Percentiles rank a stretch among this genome's conserved stretches.
Evolutionary conservation across 2,329 filamentous ascomycete genomes (phyloP).

Genomic region (Aschersonia sp.): DNA sequence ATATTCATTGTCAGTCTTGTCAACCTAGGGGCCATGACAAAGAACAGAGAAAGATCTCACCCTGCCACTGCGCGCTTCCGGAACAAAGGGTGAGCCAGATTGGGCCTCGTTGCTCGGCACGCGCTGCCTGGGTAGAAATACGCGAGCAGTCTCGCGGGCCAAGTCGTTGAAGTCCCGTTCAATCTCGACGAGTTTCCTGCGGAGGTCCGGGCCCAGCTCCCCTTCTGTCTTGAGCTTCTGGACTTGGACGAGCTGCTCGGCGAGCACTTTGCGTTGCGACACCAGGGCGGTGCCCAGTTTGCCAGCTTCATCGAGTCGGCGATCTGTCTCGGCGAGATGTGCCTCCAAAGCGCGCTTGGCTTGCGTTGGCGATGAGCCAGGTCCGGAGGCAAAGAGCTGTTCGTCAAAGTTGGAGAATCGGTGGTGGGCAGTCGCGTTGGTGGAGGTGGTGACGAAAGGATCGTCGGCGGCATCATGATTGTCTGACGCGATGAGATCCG

Average conservation of each 20-base stretch:
- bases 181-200: conserved; percentile 68
- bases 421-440: conserved; percentile 36
- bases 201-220: conserved; percentile 71
- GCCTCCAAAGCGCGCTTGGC: conserved; percentile 81
- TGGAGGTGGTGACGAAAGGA: conserved; percentile 39
- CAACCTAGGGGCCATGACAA: background rate
- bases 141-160: conserved; percentile 75
- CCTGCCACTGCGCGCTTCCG: conserved; percentile 35
- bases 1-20: conserved; percentile 3
- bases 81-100: conserved; percentile 35
- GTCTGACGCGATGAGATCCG: background rate
- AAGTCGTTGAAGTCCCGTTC: conserved; percentile 95
- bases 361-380: conserved; percentile 67
- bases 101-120: conserved; percentile 54
- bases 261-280: conserved; percentile 72
- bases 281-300: conserved; percentile 79
- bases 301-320: conserved; percentile 80
- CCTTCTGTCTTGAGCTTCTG: conserved; percentile 62
- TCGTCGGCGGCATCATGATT: conserved; percentile 27
- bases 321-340: conserved; percentile 84
- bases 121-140: conserved; percentile 74
- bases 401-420: conserved; percentile 76
- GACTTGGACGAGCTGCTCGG: conserved; percentile 71
- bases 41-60: conserved; percentile 22
- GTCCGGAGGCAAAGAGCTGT: conserved; percentile 63